phyloP scores from a whole-genome alignment of 306 rosid species.

The Trichosanthes cucumerina region DNA sequence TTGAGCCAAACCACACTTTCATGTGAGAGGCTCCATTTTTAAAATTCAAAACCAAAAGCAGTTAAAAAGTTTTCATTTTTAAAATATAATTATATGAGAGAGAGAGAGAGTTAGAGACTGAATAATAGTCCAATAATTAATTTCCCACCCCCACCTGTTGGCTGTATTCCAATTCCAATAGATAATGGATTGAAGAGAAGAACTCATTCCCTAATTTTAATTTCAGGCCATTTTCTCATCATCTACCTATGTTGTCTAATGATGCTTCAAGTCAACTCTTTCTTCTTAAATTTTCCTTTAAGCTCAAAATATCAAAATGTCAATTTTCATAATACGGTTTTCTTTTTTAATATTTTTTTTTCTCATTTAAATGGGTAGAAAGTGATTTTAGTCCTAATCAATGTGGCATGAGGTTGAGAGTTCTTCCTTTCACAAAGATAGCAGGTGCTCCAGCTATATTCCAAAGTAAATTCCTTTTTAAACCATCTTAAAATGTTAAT shows the following conservation, averaged over 20 bases:
- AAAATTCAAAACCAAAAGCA: neutral
- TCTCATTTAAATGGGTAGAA: neutral
- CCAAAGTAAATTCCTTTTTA: too few species aligned
- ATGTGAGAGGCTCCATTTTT: neutral
- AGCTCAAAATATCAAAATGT: too few species aligned
- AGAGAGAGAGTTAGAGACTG: neutral
- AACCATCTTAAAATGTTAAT: too few species aligned
- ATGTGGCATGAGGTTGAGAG: neutral
- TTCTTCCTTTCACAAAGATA: too few species aligned
- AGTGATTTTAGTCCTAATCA: neutral
- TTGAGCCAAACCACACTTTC: neutral
- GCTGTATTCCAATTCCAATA: neutral
- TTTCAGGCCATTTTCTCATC: too few species aligned
- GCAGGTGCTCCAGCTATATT: too few species aligned
- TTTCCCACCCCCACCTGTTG: neutral
- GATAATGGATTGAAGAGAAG: neutral
- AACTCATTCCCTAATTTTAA: too few species aligned
- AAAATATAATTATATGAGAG: neutral
- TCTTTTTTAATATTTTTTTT: too few species aligned
- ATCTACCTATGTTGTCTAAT: too few species aligned
- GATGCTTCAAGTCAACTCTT: too few species aligned
- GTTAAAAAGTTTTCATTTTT: neutral
- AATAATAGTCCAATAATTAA: neutral
- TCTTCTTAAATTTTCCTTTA: too few species aligned
- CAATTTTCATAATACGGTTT: too few species aligned